Evolutionary conservation across 108 stramenopile species (phyloP), one percentile per base, ranked within the genome.

Genomic region (Ochromonas danica): DNA sequence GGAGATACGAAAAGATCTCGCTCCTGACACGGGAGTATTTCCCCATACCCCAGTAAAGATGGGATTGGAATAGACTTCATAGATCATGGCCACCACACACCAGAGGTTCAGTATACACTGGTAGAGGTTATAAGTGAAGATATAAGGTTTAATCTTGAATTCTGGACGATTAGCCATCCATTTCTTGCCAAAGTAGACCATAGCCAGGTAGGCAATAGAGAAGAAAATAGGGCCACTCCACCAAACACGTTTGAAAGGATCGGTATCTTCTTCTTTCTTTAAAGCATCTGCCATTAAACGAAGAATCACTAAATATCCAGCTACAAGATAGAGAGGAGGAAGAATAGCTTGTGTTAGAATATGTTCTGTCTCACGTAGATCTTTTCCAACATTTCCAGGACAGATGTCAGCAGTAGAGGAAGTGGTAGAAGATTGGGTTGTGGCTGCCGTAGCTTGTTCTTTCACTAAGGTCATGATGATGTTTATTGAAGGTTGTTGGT

Each of bases 141-240:
- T 75, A 36, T 75, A 75, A 14, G 72, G 72, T 60, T 75, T 75
- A 41, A 75, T 75, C 25, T 75, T 38, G 72, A 75, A 75, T 60
- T 27, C 31, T 75, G 36, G 6, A 33, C 51, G 43, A 41, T 27
- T 60, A 35, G 6, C 38, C 72, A 75, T 75, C 14, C 6, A 42
- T 33, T 75, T 36, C n/a, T 41, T 6, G 6, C 72, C 72, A 41
- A 33, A 75, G 6, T 75, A 33, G 28, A 75, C 72, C 10, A 75
- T 42, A 39, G 31, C 3, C 36, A 75, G 51, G 38, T 75, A 75
- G 40, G 40, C 36, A 75, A 75, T 57, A 27, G 72, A 57, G 51
- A 75, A 75, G 31, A 75, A 75, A 10, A 75, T 75, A 25, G 72
- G 72, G 38, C 72, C 72, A 45, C 45, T 57, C 72, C 72, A 75